A percentile compares a stretch with the other conserved stretches of the same genome.
These are phyloP conservation scores for Sarocladium strictum DNA, from an alignment of 2,329 filamentous ascomycete species.

Conservation along the genomic window DNA sequence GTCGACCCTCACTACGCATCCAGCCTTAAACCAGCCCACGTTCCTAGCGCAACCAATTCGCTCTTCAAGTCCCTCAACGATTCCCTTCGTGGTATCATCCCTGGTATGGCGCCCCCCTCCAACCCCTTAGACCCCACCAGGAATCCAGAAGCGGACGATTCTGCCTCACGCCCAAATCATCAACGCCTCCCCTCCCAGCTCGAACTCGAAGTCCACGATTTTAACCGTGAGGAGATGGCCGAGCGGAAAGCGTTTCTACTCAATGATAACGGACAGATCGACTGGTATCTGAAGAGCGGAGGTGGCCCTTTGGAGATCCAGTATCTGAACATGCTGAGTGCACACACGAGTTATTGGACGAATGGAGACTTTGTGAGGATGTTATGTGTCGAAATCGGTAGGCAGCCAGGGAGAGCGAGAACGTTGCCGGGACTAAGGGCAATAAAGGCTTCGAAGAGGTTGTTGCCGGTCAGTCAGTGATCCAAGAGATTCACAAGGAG, in stretches of 20 bases:
- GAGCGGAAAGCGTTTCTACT: constrained; percentile 82
- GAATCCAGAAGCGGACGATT: constrained; percentile 10
- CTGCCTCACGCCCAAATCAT: constrained; percentile 30
- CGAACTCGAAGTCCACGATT: constrained; percentile 95
- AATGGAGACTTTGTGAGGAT: constrained; percentile 84
- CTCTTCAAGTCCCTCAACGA: constrained; percentile 60
- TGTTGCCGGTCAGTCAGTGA: constrained; percentile 4
- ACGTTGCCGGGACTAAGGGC: constrained; percentile 54
- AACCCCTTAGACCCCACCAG: constrained; percentile 4
- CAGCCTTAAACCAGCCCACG: constrained; percentile 68
- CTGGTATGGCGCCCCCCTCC: constrained; percentile 35
- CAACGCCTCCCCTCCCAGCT: constrained; percentile 56
- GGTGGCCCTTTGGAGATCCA: constrained; percentile 88
- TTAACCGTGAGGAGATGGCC: constrained; percentile 83
- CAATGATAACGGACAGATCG: constrained; percentile 95
- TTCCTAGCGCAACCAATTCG: constrained; percentile 66
- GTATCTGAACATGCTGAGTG: constrained; percentile 94
- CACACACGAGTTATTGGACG: constrained; percentile 92
- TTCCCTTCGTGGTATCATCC: constrained; percentile 56
- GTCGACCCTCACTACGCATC: constrained; percentile 76
- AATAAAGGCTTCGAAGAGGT: constrained; percentile 38
- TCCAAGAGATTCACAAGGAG: no score
- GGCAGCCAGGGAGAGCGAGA: constrained; percentile 59
- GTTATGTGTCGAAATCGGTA: constrained; percentile 80
- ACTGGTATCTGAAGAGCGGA: constrained; percentile 79